Percentiles rank a stretch among this genome's conserved stretches.
phyloP scores from a whole-genome alignment of 2,329 filamentous ascomycete species.

The Aureobasidium leucospermi region DNA sequence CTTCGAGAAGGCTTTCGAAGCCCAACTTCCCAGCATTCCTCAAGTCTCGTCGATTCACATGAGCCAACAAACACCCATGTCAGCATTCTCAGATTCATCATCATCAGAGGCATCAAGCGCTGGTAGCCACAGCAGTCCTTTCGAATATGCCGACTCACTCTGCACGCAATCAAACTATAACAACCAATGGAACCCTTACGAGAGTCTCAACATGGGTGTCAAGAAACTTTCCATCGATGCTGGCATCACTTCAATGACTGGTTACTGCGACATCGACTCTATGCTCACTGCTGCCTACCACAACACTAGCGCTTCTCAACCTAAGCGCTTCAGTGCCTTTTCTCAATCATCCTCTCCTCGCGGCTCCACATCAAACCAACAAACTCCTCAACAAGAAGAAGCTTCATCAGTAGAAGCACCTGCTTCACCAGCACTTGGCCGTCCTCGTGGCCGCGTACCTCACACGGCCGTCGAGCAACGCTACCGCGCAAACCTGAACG shows the following conservation, averaged over 20 bases:
- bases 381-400: neutral
- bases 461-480: slow-evolving; percentile 12
- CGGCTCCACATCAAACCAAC: neutral
- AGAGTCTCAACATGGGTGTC: neutral
- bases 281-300: slow-evolving; percentile 3
- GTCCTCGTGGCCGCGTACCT: neutral
- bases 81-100: slow-evolving; percentile 7
- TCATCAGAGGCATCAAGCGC: slow-evolving; percentile 1
- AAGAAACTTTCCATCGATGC: slow-evolving; percentile 8
- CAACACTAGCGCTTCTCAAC: slow-evolving; percentile 1
- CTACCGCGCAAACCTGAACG: slow-evolving; percentile 6
- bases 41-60: neutral
- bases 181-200: neutral
- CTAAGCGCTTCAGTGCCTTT: slow-evolving; percentile 7
- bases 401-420: neutral
- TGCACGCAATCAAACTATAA: neutral
- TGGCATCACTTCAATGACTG: slow-evolving; percentile 10
- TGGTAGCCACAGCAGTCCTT: neutral
- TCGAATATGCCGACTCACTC: slow-evolving; percentile 13
- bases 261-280: slow-evolving; percentile 12
- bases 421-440: neutral
- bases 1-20: slow-evolving; percentile 10
- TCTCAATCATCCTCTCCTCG: neutral
- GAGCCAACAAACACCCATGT: slow-evolving; percentile 8
- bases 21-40: neutral